Percentiles rank a stretch among this genome's conserved stretches.
Conservation (phyloP, 805 yeast genomes). For the Candida saitoana region DNA sequence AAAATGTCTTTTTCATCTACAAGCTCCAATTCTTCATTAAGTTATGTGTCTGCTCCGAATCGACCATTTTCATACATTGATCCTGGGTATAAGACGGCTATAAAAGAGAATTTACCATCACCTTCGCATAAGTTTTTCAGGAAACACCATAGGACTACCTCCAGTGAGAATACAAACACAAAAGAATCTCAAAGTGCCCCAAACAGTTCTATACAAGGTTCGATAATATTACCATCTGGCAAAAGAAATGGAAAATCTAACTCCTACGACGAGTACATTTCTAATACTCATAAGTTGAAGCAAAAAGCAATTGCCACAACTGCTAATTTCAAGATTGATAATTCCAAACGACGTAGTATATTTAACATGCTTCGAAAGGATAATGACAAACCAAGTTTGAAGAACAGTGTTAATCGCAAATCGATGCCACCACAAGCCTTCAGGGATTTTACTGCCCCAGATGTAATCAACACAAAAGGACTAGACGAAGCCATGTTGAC, state of each 20-base stretch:
- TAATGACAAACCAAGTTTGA: conserved; percentile 16
- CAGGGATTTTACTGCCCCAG: not conserved
- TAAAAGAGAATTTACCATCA: conserved; percentile 15
- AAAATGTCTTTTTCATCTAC: conserved; percentile 17
- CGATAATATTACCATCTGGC: not conserved
- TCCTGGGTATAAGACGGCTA: conserved; percentile 18
- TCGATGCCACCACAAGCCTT: not conserved
- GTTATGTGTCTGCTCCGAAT: conserved; percentile 5
- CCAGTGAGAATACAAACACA: conserved; percentile 12
- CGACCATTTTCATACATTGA: conserved; percentile 40
- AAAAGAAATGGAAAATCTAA: not conserved
- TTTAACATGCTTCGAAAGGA: conserved; percentile 39
- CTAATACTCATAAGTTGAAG: not conserved
- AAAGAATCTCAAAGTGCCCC: conserved; percentile 4
- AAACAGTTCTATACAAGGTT: conserved; percentile 1
- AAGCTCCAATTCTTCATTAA: conserved; percentile 12
- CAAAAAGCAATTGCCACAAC: not conserved
- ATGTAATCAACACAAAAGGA: not conserved
- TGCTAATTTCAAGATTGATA: not conserved
- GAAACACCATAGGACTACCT: conserved; percentile 57
- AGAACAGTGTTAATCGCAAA: not conserved
- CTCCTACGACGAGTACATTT: not conserved
- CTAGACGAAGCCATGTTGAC: not conserved
- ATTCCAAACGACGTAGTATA: conserved; percentile 26
- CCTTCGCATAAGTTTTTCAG: conserved; percentile 48